Conservation (phyloP, 352 stramenopile genomes). For the Lagenidium sp. region DNA sequence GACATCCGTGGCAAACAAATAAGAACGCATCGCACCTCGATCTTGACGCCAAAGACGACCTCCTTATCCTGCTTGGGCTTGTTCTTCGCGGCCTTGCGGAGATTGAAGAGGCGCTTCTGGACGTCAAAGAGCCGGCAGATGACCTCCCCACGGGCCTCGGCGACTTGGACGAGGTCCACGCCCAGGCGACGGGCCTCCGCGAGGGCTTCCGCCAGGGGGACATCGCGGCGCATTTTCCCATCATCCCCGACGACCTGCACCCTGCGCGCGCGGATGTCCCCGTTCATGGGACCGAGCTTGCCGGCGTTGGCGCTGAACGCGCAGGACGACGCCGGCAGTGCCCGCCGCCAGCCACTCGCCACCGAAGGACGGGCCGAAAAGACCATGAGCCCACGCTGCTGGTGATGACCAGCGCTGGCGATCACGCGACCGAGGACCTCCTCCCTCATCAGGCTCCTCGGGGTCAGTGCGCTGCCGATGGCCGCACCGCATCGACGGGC, state of each 20-base stretch:
- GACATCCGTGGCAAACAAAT: too few species aligned
- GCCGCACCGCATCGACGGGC: too few species aligned
- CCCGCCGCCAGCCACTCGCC: too few species aligned
- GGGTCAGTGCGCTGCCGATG: too few species aligned
- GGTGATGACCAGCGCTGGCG: too few species aligned
- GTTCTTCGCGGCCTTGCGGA: slow-evolving; percentile 60
- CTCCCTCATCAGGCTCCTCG: too few species aligned
- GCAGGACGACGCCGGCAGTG: background rate
- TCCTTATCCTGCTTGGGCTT: slow-evolving; percentile 73
- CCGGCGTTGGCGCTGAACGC: slow-evolving; percentile 2
- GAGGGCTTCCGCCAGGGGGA: slow-evolving; percentile 47
- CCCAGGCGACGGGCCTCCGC: slow-evolving; percentile 28
- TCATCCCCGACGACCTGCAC: slow-evolving; percentile 51
- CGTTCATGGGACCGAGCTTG: slow-evolving; percentile 54
- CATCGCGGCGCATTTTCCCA: slow-evolving; percentile 32
- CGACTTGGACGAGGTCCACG: slow-evolving; percentile 75
- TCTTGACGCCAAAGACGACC: slow-evolving; percentile 59
- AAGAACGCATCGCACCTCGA: slow-evolving; percentile 29
- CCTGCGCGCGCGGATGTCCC: slow-evolving; percentile 35
- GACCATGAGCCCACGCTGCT: too few species aligned
- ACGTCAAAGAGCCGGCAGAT: slow-evolving; percentile 66
- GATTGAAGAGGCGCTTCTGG: slow-evolving; percentile 59
- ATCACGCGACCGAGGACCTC: too few species aligned
- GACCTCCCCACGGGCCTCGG: slow-evolving; percentile 19
- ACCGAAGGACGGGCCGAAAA: too few species aligned